Evolutionary conservation across 176 grass and related monocot genomes (phyloP).

Genomic region (Hordeum marinum): DNA sequence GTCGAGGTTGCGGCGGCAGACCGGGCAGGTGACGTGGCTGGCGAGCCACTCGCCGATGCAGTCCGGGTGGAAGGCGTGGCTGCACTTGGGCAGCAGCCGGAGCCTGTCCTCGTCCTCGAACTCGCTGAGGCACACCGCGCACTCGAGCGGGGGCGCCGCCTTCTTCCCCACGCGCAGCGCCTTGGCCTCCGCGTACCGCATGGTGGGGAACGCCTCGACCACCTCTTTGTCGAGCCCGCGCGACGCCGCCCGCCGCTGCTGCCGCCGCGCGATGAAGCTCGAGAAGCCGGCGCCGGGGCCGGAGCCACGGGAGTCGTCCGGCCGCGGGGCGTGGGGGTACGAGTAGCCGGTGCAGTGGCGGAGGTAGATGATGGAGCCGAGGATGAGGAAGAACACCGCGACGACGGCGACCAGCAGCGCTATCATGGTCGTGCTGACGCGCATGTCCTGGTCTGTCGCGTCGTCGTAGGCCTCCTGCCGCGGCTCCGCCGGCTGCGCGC

Average conservation of each 20-base stretch:
- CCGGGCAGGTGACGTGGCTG: slow-evolving; percentile 64
- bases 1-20: slow-evolving; percentile 59
- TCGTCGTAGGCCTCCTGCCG: background rate
- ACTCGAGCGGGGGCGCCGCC: slow-evolving; percentile 37
- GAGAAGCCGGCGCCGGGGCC: background rate
- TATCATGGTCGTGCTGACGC: slow-evolving; percentile 31
- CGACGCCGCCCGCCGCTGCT: background rate
- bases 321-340: background rate
- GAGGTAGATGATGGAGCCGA: slow-evolving; percentile 36
- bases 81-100: slow-evolving; percentile 71
- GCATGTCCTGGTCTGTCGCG: background rate
- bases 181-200: slow-evolving; percentile 53
- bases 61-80: slow-evolving; percentile 78
- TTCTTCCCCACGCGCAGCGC: slow-evolving; percentile 23
- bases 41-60: slow-evolving; percentile 82
- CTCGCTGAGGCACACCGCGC: slow-evolving; percentile 78
- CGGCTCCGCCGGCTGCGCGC: slow-evolving; percentile 10
- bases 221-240: slow-evolving; percentile 39
- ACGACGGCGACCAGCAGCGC: slow-evolving; percentile 27
- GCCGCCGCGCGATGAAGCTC: background rate
- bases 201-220: slow-evolving; percentile 47
- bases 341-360: slow-evolving; percentile 35
- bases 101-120: slow-evolving; percentile 71
- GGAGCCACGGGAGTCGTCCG: background rate
- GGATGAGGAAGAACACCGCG: slow-evolving; percentile 39